Evolutionary conservation across 1,139 yeast genomes (phyloP).

Genomic region (Hanseniaspora gamundiae): DNA sequence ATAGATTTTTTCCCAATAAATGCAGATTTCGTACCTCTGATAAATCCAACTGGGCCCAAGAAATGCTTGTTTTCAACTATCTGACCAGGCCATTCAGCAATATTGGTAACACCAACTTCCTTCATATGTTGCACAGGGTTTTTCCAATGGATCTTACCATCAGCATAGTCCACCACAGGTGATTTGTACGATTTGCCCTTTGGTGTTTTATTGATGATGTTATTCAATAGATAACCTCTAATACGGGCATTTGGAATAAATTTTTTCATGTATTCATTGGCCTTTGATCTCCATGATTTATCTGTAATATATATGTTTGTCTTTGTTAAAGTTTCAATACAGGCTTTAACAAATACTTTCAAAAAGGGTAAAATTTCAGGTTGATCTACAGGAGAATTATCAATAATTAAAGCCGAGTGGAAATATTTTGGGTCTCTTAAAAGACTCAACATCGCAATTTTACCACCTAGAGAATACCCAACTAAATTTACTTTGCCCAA

Average conservation of each 20-base stretch:
- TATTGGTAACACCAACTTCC: slow-evolving; percentile 24
- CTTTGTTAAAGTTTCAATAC: slow-evolving; percentile 16
- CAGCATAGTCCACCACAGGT: slow-evolving; percentile 18
- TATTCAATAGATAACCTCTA: slow-evolving; percentile 21
- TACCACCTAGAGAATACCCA: slow-evolving; percentile 48
- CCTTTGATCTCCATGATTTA: slow-evolving; percentile 27
- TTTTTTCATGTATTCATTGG: slow-evolving; percentile 18
- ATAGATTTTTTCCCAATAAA: slow-evolving; percentile 28
- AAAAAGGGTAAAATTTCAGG: slow-evolving; percentile 19
- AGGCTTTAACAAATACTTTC: slow-evolving; percentile 17
- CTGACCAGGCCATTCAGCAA: slow-evolving; percentile 35
- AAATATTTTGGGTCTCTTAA: slow-evolving; percentile 31
- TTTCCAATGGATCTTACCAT: slow-evolving; percentile 20
- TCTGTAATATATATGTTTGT: slow-evolving; percentile 16
- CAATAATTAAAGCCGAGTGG: slow-evolving; percentile 33
- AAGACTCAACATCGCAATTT: slow-evolving; percentile 36
- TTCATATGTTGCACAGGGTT: slow-evolving; percentile 24
- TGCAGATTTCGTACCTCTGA: slow-evolving; percentile 32
- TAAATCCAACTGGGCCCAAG: slow-evolving; percentile 30
- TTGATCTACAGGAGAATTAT: slow-evolving; percentile 34
- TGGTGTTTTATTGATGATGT: slow-evolving; percentile 16
- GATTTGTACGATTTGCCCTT: slow-evolving; percentile 10
- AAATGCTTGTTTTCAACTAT: slow-evolving; percentile 20
- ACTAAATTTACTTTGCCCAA: slow-evolving; percentile 27
- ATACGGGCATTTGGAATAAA: slow-evolving; percentile 23